Percentiles rank a stretch among this genome's conserved stretches.
Evolutionary conservation across 1,284 basidiomycete genomes (phyloP).

Genomic region (Hemileia vastatrix): DNA sequence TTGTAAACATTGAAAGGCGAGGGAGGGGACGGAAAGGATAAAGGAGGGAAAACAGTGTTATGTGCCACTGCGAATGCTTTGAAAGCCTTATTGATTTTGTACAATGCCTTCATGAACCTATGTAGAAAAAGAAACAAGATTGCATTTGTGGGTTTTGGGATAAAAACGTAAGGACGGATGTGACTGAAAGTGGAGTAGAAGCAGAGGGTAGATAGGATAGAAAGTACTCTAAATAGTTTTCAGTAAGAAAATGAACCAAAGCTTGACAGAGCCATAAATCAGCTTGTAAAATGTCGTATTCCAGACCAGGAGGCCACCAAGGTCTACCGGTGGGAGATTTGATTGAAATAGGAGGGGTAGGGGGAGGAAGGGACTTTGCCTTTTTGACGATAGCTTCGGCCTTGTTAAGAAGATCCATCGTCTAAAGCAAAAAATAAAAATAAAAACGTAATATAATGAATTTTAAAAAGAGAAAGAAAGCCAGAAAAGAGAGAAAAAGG

Average conservation of each 20-base stretch:
- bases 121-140: background rate
- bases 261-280: conserved; percentile 14
- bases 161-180: background rate
- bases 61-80: conserved; percentile 5
- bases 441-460: background rate
- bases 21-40: too few species aligned
- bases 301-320: conserved; percentile 15
- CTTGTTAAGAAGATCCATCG: conserved; percentile 3
- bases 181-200: background rate
- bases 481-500: background rate
- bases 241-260: conserved; percentile 9
- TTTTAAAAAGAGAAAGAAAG: background rate
- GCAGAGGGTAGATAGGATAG: too few species aligned
- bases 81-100: conserved; percentile 11
- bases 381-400: conserved; percentile 8
- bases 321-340: background rate
- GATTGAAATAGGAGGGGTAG: background rate
- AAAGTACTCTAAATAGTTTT: conserved; percentile 13
- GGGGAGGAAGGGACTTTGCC: conserved; percentile 1
- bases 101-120: conserved; percentile 12
- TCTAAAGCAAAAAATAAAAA: background rate
- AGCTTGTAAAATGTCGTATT: conserved; percentile 14
- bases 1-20: too few species aligned
- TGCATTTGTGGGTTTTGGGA: background rate
- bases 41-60: conserved; percentile 12